Base-by-base conservation (phyloP, 495 filamentous ascomycete genomes). In the Hypomontagnella submonticulosa region DNA sequence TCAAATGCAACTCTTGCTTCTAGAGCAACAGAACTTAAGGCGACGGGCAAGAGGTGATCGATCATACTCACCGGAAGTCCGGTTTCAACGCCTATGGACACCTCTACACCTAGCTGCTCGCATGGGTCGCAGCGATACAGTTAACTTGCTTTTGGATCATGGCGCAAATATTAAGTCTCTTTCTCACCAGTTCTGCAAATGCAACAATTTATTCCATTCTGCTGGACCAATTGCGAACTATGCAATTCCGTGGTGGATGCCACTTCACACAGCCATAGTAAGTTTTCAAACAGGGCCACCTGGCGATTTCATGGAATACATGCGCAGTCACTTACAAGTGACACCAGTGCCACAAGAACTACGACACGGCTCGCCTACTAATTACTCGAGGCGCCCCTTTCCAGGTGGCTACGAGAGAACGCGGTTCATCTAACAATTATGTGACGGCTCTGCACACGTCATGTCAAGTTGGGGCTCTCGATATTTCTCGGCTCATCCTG, bases 191-290 rank as follows among this genome's bases (percentile, higher is more conserved):
- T 55, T 54, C 13, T 54, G 34, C 32, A 0, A 0, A 1, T 61
- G 48, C 48, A 4, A 15, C 4, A 33, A 19, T 15, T 2, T 3
- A 15, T 4, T 4, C n/a, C 6, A 10, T 4, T 3, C 1, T n/a
- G 23, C 12, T 5, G 3, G 7, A 50, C 13, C 0, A 1, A 11
- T 8, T n/a, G 11, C 51, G 12, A 13, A 23, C 1, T 0, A 0
- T 15, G 42, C 15, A 1, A 0, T 12, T 12, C 34, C 42, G 23
- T 62, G 49, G 59, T 55, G 41, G 59, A 61, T 40, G 49, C 58
- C 58, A 47, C 58, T 61, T 0, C 49, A 53, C 20, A 61, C 49
- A 30, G 58, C 58, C 10, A 61, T 61, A 27, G 58, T 61, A 54
- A 3, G 49, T 51, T 9, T 20, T 27, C 23, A 27, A 27, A 27